A percentile compares a stretch with the other conserved stretches of the same genome.
phyloP scores from a whole-genome alignment of 2,329 filamentous ascomycete genomes.

The Amauroascus verrucosus region DNA sequence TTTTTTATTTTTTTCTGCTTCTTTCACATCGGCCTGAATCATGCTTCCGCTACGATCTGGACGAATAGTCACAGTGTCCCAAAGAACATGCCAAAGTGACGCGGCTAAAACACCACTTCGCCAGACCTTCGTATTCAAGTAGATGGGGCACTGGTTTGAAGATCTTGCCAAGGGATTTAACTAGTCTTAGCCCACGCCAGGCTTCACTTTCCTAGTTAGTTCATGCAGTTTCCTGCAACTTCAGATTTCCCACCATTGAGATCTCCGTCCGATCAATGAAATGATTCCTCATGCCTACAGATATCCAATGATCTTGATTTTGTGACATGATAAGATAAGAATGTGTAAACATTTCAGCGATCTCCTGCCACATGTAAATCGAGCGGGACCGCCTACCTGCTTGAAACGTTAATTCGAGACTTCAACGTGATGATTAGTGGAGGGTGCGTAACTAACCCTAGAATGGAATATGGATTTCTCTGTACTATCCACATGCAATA shows the following conservation, averaged over 20 bases:
- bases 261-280: constrained; percentile 6
- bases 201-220: neutral
- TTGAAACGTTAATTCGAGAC: neutral
- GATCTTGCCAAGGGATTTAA: constrained; percentile 3
- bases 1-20: too few relatives aligned
- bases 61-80: too few relatives aligned
- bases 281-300: constrained; percentile 6
- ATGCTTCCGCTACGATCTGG: too few relatives aligned
- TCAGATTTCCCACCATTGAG: neutral
- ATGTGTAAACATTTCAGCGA: neutral
- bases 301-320: neutral
- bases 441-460: too few relatives aligned
- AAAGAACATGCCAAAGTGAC: neutral
- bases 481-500: too few relatives aligned
- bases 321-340: neutral
- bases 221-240: neutral
- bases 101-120: constrained; percentile 4
- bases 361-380: neutral
- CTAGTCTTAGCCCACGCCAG: neutral
- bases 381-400: neutral
- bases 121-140: neutral
- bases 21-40: too few relatives aligned
- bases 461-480: too few relatives aligned
- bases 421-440: too few relatives aligned
- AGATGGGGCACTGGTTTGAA: constrained; percentile 1